Conservation (phyloP, 306 rosid genomes). For the Vigna hirtella region DNA sequence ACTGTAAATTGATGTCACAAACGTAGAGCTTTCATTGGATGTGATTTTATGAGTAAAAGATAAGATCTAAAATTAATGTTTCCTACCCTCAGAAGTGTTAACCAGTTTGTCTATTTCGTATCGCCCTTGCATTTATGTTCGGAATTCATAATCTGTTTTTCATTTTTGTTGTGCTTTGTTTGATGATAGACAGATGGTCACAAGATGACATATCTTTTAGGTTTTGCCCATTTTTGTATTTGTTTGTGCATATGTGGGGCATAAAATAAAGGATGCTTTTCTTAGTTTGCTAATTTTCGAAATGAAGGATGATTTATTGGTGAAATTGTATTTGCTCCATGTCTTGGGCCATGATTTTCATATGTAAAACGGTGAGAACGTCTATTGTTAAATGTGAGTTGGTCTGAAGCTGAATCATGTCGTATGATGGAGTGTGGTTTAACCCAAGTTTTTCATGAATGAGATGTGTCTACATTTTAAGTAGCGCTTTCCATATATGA, state of each 20-base stretch:
- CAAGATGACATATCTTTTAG: not conserved
- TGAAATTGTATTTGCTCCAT: slow-evolving; percentile 4
- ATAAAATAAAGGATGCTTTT: not conserved
- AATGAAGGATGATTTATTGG: slow-evolving; percentile 3
- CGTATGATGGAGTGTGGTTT: not conserved
- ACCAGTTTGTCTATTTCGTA: not conserved
- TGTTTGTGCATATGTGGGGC: not conserved
- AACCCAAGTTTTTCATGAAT: not conserved
- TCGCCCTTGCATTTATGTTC: slow-evolving; percentile 24
- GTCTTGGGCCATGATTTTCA: not conserved
- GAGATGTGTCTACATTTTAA: not conserved
- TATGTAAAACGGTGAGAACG: not conserved
- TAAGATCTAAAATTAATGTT: slow-evolving; percentile 3
- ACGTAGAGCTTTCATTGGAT: not conserved
- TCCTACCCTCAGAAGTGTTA: slow-evolving; percentile 12
- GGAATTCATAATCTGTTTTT: not conserved
- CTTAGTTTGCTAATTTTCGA: not conserved
- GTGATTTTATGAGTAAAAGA: not conserved
- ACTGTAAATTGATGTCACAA: not conserved
- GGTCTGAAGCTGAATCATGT: no score
- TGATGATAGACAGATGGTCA: slow-evolving; percentile 12
- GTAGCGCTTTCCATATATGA: not conserved
- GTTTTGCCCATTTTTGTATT: not conserved
- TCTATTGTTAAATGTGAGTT: not conserved
- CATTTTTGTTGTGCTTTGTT: slow-evolving; percentile 25